A percentile compares a stretch with the other conserved stretches of the same genome.
Conservation (phyloP, 1,284 basidiomycete genomes). For the Singerocomus inundabilis region DNA sequence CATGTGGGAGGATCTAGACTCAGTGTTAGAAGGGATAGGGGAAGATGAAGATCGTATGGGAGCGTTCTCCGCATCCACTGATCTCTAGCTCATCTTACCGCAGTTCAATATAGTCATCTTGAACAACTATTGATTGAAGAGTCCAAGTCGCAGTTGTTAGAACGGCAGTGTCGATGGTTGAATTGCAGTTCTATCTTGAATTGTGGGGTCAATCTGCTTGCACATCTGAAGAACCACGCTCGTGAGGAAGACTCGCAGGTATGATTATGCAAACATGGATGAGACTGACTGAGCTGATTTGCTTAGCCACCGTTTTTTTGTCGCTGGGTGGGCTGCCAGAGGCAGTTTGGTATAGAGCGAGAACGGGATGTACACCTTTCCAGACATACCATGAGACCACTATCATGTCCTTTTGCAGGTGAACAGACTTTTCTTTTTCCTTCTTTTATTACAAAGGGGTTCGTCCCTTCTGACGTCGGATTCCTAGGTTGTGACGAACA, state of each 20-base stretch:
- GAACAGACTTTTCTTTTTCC: neutral
- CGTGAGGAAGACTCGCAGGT: conserved; percentile 34
- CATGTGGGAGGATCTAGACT: conserved; percentile 8
- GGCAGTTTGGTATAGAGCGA: conserved; percentile 16
- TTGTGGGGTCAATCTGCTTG: conserved; percentile 45
- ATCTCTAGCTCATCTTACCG: conserved; percentile 33
- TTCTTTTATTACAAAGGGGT: neutral
- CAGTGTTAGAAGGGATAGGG: conserved; percentile 13
- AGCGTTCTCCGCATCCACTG: conserved; percentile 22
- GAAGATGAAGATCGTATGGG: conserved; percentile 35
- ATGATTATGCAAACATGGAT: conserved; percentile 12
- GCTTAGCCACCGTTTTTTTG: conserved; percentile 26
- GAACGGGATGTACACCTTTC: conserved; percentile 24
- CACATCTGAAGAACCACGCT: conserved; percentile 53
- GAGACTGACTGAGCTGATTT: neutral
- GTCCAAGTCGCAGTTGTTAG: conserved; percentile 47
- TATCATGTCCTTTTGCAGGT: conserved; percentile 35
- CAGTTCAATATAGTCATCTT: conserved; percentile 39
- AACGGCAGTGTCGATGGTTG: conserved; percentile 56
- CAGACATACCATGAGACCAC: conserved; percentile 26
- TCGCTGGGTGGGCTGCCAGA: conserved; percentile 25
- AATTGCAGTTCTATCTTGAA: conserved; percentile 56
- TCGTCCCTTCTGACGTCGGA: conserved; percentile 6
- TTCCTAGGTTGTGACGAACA: conserved; percentile 24
- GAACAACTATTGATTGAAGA: conserved; percentile 43